phyloP scores from a whole-genome alignment of 352 stramenopile species.

The Phytophthora hibernalis region DNA sequence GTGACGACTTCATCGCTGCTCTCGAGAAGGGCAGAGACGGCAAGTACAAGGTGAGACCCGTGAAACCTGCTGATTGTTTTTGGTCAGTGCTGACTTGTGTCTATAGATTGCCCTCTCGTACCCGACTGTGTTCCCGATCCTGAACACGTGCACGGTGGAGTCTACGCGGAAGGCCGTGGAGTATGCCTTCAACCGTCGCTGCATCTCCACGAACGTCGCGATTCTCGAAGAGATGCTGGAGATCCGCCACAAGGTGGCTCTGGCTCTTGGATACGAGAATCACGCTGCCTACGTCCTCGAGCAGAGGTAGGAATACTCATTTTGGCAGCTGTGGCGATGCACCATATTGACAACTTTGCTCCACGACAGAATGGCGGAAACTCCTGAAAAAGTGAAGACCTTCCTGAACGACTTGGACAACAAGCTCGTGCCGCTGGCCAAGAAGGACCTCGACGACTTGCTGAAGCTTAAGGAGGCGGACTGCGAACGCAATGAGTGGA shows the following conservation, averaged over 20 bases:
- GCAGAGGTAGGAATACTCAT: slow-evolving; percentile 53
- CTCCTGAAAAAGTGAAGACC: slow-evolving; percentile 61
- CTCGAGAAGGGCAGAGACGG: slow-evolving; percentile 75
- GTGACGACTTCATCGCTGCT: slow-evolving; percentile 76
- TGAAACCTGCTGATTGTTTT: not conserved
- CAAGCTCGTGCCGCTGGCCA: slow-evolving; percentile 80
- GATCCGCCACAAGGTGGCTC: slow-evolving; percentile 79
- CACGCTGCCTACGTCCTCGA: slow-evolving; percentile 88
- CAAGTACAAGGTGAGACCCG: slow-evolving; percentile 75
- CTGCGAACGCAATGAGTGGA: slow-evolving; percentile 54
- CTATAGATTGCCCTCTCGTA: slow-evolving; percentile 83
- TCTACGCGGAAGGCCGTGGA: slow-evolving; percentile 84
- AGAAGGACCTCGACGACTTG: slow-evolving; percentile 76
- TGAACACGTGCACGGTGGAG: slow-evolving; percentile 86
- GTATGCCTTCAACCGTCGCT: slow-evolving; percentile 84
- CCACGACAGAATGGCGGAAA: slow-evolving; percentile 68
- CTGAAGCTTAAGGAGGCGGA: slow-evolving; percentile 78
- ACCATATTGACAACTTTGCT: slow-evolving; percentile 8
- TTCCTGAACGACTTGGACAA: slow-evolving; percentile 81
- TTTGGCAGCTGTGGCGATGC: not conserved
- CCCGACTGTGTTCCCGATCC: slow-evolving; percentile 90
- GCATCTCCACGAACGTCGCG: slow-evolving; percentile 83
- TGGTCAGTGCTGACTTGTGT: not conserved
- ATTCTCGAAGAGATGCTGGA: slow-evolving; percentile 87
- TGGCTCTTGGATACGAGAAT: slow-evolving; percentile 82